Conservation (phyloP, 2,329 filamentous ascomycete genomes). For the Davidsoniella eucalypti region DNA sequence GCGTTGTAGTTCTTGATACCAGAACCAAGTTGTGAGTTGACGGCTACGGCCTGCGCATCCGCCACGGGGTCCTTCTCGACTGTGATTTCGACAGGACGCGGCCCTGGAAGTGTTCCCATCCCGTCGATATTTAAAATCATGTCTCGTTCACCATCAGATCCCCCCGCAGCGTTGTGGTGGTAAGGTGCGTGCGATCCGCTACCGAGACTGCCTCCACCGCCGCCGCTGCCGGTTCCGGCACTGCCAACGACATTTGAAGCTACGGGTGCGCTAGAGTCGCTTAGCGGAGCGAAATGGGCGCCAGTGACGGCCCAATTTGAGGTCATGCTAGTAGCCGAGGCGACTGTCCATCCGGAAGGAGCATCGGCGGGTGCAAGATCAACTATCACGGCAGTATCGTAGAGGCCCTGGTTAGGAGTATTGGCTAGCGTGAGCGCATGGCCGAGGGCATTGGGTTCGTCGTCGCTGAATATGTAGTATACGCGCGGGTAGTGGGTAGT, state of each 20-base stretch:
- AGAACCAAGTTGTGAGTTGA: conserved; percentile 14
- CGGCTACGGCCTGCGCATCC: conserved; percentile 1
- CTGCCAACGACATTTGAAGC: conserved; percentile 33
- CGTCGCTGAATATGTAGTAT: conserved; percentile 87
- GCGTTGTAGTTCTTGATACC: conserved; percentile 27
- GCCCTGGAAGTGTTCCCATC: neutral
- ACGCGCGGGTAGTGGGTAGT: conserved; percentile 65
- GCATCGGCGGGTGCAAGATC: conserved; percentile 30
- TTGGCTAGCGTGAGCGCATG: conserved; percentile 35
- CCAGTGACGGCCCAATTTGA: conserved; percentile 50
- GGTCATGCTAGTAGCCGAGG: conserved; percentile 55
- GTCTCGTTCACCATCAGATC: conserved; percentile 5
- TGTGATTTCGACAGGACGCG: neutral
- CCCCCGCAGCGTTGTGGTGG: neutral
- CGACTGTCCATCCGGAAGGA: conserved; percentile 35
- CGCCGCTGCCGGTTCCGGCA: conserved; percentile 25
- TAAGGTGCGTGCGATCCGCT: conserved; percentile 7
- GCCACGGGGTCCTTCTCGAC: neutral
- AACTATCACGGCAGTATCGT: conserved; percentile 35
- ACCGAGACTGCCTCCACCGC: conserved; percentile 25
- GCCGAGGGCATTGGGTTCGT: conserved; percentile 41
- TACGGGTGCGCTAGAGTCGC: conserved; percentile 19
- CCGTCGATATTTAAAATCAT: conserved; percentile 9
- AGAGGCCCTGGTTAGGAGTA: conserved; percentile 13
- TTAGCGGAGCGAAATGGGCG: conserved; percentile 29